A percentile compares a stretch with the other conserved stretches of the same genome.
These are phyloP conservation scores for Penicillium crystallinum DNA, from an alignment of 495 filamentous ascomycete species.

Conservation along the genomic window DNA sequence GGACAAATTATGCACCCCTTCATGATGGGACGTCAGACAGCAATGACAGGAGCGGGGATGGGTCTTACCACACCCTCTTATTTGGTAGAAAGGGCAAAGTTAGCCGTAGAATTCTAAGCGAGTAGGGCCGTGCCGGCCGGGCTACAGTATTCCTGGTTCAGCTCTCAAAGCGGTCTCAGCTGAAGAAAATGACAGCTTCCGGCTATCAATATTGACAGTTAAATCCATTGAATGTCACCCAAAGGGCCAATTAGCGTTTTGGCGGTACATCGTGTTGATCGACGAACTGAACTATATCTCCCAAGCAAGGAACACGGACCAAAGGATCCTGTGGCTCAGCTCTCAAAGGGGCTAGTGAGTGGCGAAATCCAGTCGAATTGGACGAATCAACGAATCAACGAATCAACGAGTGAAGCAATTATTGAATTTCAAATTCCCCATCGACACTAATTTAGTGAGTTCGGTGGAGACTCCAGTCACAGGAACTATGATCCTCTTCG, in stretches of 20 bases:
- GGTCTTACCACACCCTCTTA: neutral
- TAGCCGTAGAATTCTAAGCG: neutral
- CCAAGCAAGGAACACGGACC: neutral
- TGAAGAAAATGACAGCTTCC: neutral
- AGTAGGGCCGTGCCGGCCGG: neutral
- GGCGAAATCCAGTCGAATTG: no score
- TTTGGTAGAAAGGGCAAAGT: neutral
- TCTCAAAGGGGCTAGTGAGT: constrained; percentile 4
- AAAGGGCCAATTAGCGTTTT: neutral
- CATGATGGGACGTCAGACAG: constrained; percentile 4
- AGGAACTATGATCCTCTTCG: no score
- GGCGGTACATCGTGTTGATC: neutral
- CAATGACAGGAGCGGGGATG: constrained; percentile 6
- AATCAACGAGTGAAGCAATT: no score
- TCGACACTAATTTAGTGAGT: no score
- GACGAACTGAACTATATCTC: neutral
- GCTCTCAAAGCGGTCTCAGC: neutral
- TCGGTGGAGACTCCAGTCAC: no score
- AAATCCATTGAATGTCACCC: no score
- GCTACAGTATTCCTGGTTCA: neutral
- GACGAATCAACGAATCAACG: no score
- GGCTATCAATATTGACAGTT: neutral
- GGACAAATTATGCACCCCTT: neutral
- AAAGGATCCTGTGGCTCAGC: constrained; percentile 17
- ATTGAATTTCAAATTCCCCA: neutral